A percentile compares a stretch with the other conserved stretches of the same genome.
Conservation (phyloP, 371 early-diverging fungal genomes). For the Sporodiniella umbellata region DNA sequence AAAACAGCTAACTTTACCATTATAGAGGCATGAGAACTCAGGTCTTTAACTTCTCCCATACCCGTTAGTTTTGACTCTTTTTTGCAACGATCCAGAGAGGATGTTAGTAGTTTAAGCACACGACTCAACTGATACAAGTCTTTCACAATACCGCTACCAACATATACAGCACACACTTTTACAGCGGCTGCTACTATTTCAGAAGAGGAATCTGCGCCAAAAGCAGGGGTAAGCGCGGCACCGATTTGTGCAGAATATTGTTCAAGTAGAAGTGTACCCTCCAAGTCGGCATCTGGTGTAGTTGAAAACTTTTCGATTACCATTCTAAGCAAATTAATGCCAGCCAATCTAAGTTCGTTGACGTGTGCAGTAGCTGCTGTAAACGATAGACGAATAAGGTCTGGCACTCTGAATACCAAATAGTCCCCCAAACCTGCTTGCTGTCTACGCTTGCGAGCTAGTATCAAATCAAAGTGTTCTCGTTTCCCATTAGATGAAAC, state of each 20-base stretch:
- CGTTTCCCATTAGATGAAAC: conserved; percentile 53
- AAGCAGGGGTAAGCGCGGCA: conserved; percentile 86
- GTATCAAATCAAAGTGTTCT: conserved; percentile 70
- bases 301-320: conserved; percentile 68
- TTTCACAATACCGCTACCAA: conserved; percentile 81
- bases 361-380: conserved; percentile 83
- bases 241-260: conserved; percentile 91
- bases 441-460: conserved; percentile 57
- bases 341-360: conserved; percentile 75
- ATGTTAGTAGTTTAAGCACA: conserved; percentile 67
- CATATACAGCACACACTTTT: conserved; percentile 79
- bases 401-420: conserved; percentile 73
- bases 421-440: conserved; percentile 65
- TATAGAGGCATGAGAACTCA: conserved; percentile 69
- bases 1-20: conserved; percentile 79
- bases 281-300: conserved; percentile 78
- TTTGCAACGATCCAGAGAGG: conserved; percentile 70
- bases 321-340: conserved; percentile 68
- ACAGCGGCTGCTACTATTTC: conserved; percentile 80
- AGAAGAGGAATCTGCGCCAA: conserved; percentile 73
- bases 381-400: conserved; percentile 84
- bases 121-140: conserved; percentile 75
- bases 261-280: conserved; percentile 76
- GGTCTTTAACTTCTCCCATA: conserved; percentile 58
- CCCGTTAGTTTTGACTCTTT: conserved; percentile 53